Base-by-base conservation (phyloP, 2,329 filamentous ascomycete genomes). In the Fusarium acutatum region DNA sequence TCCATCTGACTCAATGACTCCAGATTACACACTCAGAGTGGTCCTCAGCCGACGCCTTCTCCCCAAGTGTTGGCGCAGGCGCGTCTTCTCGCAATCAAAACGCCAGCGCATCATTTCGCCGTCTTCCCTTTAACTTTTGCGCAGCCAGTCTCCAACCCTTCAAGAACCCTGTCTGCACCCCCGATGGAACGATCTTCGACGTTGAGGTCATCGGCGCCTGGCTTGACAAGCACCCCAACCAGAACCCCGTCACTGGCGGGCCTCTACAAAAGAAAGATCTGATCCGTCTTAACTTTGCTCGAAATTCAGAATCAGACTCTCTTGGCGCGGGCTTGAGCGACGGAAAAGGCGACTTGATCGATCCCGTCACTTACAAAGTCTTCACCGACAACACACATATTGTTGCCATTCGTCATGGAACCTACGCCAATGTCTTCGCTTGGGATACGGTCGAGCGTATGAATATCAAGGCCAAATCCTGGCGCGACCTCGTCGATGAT, bases 341-440 rank as follows among this genome's bases (percentile, higher is more conserved):
- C 71, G 88, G 86, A 22, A 86, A 88, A 68, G 93, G 90, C 60
- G 96, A 98, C 77, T 93, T 96, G 78, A 94, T 98, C 72, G 96
- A 99, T 79, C 97, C 96, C 0, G 96, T 99, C 52, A 98, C 95
- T 1, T 98, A 94, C 87, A 99, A 99, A 82, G 93, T 97, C 46
- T 94, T 99, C 79, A 99, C 96, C 52, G 95, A 99, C 81, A 98
- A 98, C 82, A 98, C 96, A 8, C 96, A 98, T 82, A 94, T 99
- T 66, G 94, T 98, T 50, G 96, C 95, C 22, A 87, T 99, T 72
- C 88, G 91, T 64, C 91, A 93, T 82, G 90, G 90, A 61, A 93
- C 88, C 62, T 96, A 95, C 65, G 96, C 96, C 56, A 99, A 99
- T 83, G 96, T 97, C 9, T 99, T 98, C 81, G 92, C 95, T 3